A percentile compares a stretch with the other conserved stretches of the same genome.
phyloP scores from a whole-genome alignment of 2,329 filamentous ascomycete species.

The Colletotrichum endophyticum region DNA sequence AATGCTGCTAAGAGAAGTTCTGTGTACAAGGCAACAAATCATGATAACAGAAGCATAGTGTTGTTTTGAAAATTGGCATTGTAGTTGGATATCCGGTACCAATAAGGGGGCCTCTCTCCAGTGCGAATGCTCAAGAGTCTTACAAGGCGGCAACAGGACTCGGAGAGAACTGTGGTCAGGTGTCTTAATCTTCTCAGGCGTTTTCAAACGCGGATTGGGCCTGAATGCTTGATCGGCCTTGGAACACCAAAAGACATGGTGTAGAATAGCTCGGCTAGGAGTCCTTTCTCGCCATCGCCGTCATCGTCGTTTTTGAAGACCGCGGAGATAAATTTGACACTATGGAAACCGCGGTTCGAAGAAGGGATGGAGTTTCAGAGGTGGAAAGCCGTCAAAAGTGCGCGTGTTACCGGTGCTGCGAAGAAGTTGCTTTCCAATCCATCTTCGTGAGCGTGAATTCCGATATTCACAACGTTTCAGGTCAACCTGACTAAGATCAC shows the following conservation, averaged over 20 bases:
- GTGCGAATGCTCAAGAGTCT: background rate
- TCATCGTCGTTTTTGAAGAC: background rate
- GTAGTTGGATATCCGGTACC: background rate
- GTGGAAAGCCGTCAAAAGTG: background rate
- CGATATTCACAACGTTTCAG: background rate
- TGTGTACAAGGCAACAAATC: background rate
- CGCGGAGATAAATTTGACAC: background rate
- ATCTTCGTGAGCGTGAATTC: background rate
- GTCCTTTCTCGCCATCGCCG: background rate
- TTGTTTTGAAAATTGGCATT: background rate
- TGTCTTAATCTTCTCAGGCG: background rate
- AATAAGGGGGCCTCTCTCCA: background rate
- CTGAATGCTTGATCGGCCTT: background rate
- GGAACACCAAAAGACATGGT: background rate
- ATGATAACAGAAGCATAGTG: background rate
- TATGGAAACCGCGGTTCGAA: accelerated
- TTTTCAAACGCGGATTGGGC: background rate
- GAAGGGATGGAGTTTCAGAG: background rate
- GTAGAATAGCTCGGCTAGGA: background rate
- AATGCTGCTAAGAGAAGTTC: background rate
- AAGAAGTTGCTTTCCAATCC: background rate
- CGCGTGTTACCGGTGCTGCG: background rate
- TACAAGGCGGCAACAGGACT: background rate
- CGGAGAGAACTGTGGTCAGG: background rate
- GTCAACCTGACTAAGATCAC: background rate